These are phyloP conservation scores for Acer saccharum DNA, from an alignment of 345 rosid genomes.

Conservation along the genomic window DNA sequence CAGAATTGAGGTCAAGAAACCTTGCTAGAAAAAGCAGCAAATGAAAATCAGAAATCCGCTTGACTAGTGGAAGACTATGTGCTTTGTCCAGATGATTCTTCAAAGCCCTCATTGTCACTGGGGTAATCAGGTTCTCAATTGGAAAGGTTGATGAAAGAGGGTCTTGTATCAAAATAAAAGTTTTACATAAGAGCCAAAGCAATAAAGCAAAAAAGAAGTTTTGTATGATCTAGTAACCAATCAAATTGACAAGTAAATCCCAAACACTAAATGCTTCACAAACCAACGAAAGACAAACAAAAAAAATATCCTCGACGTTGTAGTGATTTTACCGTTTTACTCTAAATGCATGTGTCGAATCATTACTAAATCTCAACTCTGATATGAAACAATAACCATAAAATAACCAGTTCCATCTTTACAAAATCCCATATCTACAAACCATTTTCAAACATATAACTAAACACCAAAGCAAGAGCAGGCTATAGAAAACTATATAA, in stretches of 20 bases:
- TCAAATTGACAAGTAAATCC: background rate
- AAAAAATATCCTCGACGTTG: background rate
- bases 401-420: background rate
- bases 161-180: slow-evolving; percentile 50
- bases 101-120: slow-evolving; percentile 56
- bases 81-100: slow-evolving; percentile 74
- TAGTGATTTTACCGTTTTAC: background rate
- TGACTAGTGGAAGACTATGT: slow-evolving; percentile 71
- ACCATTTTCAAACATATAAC: background rate
- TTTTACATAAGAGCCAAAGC: background rate
- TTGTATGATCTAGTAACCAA: background rate
- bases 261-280: background rate
- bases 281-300: background rate
- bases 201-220: background rate
- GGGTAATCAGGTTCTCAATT: slow-evolving; percentile 66
- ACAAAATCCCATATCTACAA: background rate
- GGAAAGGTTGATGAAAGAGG: slow-evolving; percentile 75
- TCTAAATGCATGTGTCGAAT: background rate
- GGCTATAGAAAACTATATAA: background rate
- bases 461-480: background rate
- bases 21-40: slow-evolving; percentile 71
- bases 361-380: background rate
- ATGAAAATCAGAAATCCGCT: slow-evolving; percentile 88
- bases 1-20: slow-evolving; percentile 71
- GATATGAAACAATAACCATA: background rate